A percentile compares a stretch with the other conserved stretches of the same genome.
Conservation (phyloP, 164 flowering plant genomes). For the Cinnamomum micranthum region DNA sequence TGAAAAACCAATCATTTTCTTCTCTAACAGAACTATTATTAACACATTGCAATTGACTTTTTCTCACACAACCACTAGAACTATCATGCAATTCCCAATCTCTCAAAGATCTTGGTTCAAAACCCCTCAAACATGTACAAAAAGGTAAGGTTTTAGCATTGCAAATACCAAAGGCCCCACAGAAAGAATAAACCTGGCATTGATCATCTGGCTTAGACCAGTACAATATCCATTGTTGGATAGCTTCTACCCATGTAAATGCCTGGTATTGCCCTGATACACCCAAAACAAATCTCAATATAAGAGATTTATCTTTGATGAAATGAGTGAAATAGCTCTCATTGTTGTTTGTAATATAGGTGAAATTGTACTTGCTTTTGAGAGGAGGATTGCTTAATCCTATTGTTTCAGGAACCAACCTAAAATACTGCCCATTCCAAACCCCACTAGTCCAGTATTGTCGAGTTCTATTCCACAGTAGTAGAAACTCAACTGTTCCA, state of each 20-base stretch:
- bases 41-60: slow-evolving; percentile 12
- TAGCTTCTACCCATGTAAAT: slow-evolving; percentile 3
- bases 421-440: slow-evolving; percentile 15
- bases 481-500: neutral
- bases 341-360: neutral
- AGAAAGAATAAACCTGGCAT: neutral
- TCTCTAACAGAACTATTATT: neutral
- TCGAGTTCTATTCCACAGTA: neutral
- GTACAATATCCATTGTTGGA: slow-evolving; percentile 5
- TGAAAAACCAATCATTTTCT: neutral
- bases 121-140: slow-evolving; percentile 21
- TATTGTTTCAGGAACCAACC: slow-evolving; percentile 26
- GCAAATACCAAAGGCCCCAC: slow-evolving; percentile 18
- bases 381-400: neutral
- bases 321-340: neutral
- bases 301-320: neutral
- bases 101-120: neutral
- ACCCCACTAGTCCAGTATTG: slow-evolving; percentile 6
- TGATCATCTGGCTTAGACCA: neutral
- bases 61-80: slow-evolving; percentile 25
- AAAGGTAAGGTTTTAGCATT: neutral
- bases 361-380: slow-evolving; percentile 3
- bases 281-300: neutral
- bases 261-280: neutral
- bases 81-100: slow-evolving; percentile 10